Evolutionary conservation across 1,284 basidiomycete species (phyloP).

Genomic region (Ustilago loliicola): DNA sequence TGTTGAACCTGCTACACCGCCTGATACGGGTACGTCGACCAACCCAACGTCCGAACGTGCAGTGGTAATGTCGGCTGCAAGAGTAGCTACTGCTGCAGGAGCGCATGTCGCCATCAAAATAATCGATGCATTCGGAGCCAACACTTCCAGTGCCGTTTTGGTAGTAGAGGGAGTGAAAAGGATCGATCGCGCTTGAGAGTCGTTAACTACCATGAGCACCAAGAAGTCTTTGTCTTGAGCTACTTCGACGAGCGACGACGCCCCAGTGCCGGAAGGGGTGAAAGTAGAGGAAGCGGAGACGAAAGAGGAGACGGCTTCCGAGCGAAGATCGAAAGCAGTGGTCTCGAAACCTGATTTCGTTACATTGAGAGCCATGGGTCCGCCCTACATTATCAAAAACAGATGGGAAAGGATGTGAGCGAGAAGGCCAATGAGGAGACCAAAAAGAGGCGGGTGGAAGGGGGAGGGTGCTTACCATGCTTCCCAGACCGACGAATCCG

Average conservation of each 20-base stretch:
- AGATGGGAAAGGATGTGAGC: too few species aligned
- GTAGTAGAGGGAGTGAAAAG: constrained; percentile 5
- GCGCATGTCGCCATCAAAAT: constrained; percentile 71
- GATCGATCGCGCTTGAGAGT: constrained; percentile 27
- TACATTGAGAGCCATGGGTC: constrained; percentile 28
- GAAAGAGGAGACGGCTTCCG: constrained; percentile 14
- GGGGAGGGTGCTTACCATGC: constrained; percentile 24
- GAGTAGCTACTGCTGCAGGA: constrained; percentile 59
- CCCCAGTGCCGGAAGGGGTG: not conserved
- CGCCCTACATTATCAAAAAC: constrained; percentile 11
- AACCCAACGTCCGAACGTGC: constrained; percentile 60
- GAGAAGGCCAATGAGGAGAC: not conserved
- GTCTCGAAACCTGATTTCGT: constrained; percentile 18
- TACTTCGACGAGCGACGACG: constrained; percentile 8
- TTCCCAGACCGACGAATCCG: constrained; percentile 37
- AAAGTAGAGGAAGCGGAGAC: constrained; percentile 1
- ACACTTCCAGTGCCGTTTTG: constrained; percentile 38
- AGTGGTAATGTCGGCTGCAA: constrained; percentile 48
- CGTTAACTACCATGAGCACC: constrained; percentile 42
- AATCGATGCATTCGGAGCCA: constrained; percentile 64
- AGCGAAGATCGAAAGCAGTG: constrained; percentile 30
- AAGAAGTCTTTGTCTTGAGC: constrained; percentile 13
- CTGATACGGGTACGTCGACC: constrained; percentile 70
- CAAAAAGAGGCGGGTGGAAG: not conserved
- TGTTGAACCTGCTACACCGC: constrained; percentile 65